Evolutionary conservation across 345 rosid species (phyloP), one percentile per base, ranked within the genome.

Genomic region (Linum usitatissimum): DNA sequence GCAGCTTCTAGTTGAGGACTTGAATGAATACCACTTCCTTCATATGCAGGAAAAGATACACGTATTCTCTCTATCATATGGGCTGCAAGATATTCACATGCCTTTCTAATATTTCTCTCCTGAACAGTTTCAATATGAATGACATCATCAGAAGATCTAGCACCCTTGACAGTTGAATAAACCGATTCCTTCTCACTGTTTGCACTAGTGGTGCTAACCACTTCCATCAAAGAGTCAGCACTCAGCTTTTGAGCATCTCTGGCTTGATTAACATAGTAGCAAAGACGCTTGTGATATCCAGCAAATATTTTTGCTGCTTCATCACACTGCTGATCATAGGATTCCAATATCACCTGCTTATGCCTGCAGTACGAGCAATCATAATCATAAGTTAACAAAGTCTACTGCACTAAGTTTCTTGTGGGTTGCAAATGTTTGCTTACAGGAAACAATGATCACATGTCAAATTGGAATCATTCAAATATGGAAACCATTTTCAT

Each of bases 281-380:
- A 77, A 63, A 92, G 80, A 65, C 86, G 88, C 61, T 82, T 89
- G 68, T 89, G 95, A 76, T 92, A 92, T 75, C 87, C 98, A 0
- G 81, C 82, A 79, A 89, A 89, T 72, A 92, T 83, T 73, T 84
- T 85, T 48, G 88, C 90, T 62, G 95, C 97, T 65, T 92, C 97
- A 56, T 89, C 96, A 55, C 97, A 84, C 65, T 92, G 98, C 67
- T 89, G 88, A 75, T 92, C 88, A 75, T 87, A 92, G 58, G 96
- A 84, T 71, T 89, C 98, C 77, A 89, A 64, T 82, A 80, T 76
- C 62, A 78, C 87, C 80, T 87, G 97, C 65, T 84, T 89, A 73
- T 92, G 98, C 82, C 91, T 87, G 77, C 66, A 76, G 53, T 21
- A 65, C 18, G 49, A 63, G 9, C 66, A 65, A 56, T 53, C 30